These are phyloP conservation scores for Suhomyces panamericanus DNA, from an alignment of 1,139 yeast genomes.

Conservation along the genomic window DNA sequence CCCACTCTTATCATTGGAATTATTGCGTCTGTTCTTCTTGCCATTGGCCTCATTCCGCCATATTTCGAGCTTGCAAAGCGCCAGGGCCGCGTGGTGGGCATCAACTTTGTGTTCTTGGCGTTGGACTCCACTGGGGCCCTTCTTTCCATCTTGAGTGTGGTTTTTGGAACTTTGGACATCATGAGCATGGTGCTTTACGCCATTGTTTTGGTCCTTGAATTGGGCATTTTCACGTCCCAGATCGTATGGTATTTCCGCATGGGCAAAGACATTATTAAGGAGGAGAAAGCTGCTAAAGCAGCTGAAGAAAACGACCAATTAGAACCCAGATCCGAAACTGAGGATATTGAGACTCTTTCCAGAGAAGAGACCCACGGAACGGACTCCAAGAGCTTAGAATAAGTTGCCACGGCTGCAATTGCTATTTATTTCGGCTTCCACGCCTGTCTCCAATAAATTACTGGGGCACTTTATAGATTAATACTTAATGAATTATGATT, in stretches of 20 bases:
- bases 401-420: not conserved
- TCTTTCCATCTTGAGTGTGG: conserved; percentile 65
- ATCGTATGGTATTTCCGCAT: conserved; percentile 67
- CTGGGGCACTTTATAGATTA: not conserved
- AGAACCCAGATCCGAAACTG: not conserved
- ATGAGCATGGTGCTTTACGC: conserved; percentile 78
- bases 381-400: not conserved
- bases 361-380: not conserved
- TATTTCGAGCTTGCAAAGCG: conserved; percentile 81
- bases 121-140: conserved; percentile 83
- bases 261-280: conserved; percentile 27
- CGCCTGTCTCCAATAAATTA: not conserved
- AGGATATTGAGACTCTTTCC: conserved; percentile 2
- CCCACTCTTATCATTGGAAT: conserved; percentile 80
- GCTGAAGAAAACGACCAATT: not conserved
- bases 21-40: conserved; percentile 73
- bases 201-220: conserved; percentile 68
- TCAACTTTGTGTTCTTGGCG: conserved; percentile 76
- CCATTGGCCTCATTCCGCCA: conserved; percentile 82
- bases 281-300: conserved; percentile 21
- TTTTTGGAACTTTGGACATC: conserved; percentile 63
- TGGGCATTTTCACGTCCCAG: conserved; percentile 75
- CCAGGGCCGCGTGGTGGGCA: conserved; percentile 81
- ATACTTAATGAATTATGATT: not conserved
- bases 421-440: no score